Conservation (phyloP, 495 filamentous ascomycete genomes). For the Penicillium macrosclerotiorum region DNA sequence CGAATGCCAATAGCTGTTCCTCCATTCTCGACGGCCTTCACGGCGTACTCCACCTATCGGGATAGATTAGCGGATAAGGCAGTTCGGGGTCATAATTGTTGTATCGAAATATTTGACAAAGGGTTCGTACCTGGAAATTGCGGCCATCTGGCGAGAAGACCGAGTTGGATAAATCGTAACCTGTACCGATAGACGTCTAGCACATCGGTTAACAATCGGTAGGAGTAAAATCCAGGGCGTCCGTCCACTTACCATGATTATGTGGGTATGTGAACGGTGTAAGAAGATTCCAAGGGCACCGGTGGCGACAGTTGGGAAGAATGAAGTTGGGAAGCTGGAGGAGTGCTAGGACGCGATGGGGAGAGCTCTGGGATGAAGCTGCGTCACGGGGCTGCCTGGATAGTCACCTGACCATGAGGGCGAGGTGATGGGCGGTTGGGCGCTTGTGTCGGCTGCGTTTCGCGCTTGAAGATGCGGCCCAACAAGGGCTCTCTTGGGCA, state of each 20-base stretch:
- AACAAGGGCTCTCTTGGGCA: constrained; percentile 3
- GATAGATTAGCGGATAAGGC: constrained; percentile 15
- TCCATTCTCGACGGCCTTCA: constrained; percentile 98
- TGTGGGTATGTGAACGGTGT: constrained; percentile 13
- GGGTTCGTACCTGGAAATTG: constrained; percentile 76
- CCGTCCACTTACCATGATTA: constrained; percentile 34
- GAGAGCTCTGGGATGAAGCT: constrained; percentile 20
- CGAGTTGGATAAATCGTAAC: constrained; percentile 98
- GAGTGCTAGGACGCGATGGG: constrained; percentile 13
- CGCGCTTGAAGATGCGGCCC: constrained; percentile 13
- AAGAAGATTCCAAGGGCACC: no score
- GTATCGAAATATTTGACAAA: background rate
- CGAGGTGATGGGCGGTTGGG: background rate
- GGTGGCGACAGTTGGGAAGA: no score
- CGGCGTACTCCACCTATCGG: constrained; percentile 85
- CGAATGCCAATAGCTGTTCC: constrained; percentile 95
- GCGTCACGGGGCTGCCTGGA: constrained; percentile 32
- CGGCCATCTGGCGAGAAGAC: constrained; percentile 98
- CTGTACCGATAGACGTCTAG: constrained; percentile 98
- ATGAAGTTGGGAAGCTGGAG: constrained; percentile 7
- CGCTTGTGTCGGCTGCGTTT: no score
- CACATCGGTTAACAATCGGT: constrained; percentile 3
- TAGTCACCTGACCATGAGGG: constrained; percentile 15
- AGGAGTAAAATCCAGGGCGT: background rate
- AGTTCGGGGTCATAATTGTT: no score